Evolutionary conservation across 176 grass and related monocot genomes (phyloP).

Genomic region (Rhynchospora pubera): DNA sequence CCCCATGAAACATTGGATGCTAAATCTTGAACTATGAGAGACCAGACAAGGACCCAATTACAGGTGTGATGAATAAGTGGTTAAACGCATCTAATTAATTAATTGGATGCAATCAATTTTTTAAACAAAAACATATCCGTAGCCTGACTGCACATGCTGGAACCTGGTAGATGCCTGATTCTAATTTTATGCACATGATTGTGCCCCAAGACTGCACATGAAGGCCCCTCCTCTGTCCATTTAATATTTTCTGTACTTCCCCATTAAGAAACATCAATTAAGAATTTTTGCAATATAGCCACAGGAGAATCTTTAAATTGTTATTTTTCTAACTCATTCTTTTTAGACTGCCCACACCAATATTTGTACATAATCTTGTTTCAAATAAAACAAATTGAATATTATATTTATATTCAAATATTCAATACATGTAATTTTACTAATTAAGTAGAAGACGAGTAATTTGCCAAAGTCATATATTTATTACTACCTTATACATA

Average conservation of each 20-base stretch:
- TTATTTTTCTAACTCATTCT: background rate
- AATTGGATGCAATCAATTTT: conserved; percentile 4
- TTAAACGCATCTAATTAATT: conserved; percentile 14
- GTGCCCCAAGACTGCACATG: background rate
- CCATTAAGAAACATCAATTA: background rate
- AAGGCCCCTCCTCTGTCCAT: background rate
- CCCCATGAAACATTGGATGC: background rate
- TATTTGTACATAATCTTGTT: background rate
- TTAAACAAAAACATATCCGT: background rate
- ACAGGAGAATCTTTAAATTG: background rate
- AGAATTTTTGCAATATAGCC: background rate
- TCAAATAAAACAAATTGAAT: background rate
- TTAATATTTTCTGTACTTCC: conserved; percentile 3
- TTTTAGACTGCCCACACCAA: background rate
- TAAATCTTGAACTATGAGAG: background rate
- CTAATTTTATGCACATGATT: conserved; percentile 17
- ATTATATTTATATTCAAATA: no score
- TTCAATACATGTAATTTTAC: no score
- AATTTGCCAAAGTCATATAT: background rate
- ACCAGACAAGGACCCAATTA: background rate
- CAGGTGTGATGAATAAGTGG: conserved; percentile 13
- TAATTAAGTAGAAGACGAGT: background rate
- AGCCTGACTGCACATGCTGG: conserved; percentile 12
- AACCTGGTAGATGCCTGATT: background rate
- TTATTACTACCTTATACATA: background rate